phyloP scores from a whole-genome alignment of 140 eudicot species.

The Flaveria floridana region DNA sequence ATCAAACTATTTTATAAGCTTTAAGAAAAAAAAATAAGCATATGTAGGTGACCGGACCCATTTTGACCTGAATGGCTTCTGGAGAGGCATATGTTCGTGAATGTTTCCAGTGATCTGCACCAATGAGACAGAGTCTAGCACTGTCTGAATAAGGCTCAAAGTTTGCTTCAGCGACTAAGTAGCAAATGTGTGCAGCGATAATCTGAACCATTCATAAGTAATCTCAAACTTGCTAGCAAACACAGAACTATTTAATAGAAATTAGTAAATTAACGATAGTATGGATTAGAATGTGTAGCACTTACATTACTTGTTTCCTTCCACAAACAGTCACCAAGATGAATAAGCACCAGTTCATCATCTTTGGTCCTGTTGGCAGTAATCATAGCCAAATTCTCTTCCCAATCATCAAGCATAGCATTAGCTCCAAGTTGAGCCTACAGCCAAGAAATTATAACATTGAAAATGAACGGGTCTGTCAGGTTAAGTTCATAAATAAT shows the following conservation, averaged over 20 bases:
- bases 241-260: constrained; percentile 4
- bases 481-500: constrained; percentile 2
- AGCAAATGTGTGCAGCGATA: constrained; percentile 91
- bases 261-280: neutral
- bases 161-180: constrained; percentile 90
- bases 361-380: constrained; percentile 91
- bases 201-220: constrained; percentile 46
- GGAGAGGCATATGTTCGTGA: constrained; percentile 94
- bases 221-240: constrained; percentile 17
- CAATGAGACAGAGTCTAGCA: constrained; percentile 94
- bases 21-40: neutral
- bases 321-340: constrained; percentile 95
- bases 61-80: constrained; percentile 85
- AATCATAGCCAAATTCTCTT: constrained; percentile 91
- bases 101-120: constrained; percentile 89
- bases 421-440: constrained; percentile 56
- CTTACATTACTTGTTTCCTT: constrained; percentile 89
- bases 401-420: constrained; percentile 91
- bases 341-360: constrained; percentile 91
- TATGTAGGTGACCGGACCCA: neutral
- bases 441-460: constrained; percentile 17
- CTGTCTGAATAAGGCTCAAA: constrained; percentile 87
- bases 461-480: neutral
- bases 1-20: neutral
- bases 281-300: constrained; percentile 21